Conservation (phyloP, 179 eudicot species). For the Gypsophila paniculata region DNA sequence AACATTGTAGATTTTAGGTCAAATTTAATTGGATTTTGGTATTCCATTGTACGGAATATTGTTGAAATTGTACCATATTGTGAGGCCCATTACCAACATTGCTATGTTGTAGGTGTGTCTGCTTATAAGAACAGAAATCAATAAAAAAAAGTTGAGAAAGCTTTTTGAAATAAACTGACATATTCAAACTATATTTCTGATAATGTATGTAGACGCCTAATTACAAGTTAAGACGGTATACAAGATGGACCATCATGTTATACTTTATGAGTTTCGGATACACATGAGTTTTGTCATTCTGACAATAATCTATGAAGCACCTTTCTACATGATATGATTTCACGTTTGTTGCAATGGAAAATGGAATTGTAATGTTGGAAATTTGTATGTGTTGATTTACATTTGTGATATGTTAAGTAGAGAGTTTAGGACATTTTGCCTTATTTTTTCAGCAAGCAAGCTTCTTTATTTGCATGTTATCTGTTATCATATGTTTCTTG, state of each 20-base stretch:
- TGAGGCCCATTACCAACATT: no score
- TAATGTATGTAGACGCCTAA: no score
- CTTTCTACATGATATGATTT: background rate
- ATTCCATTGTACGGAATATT: no score
- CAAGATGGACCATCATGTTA: background rate
- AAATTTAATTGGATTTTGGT: no score
- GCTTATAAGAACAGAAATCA: no score
- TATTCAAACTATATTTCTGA: no score
- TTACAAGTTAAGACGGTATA: no score
- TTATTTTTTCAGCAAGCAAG: slow-evolving; percentile 3
- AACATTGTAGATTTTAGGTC: no score
- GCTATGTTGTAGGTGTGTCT: no score
- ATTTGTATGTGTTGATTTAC: background rate
- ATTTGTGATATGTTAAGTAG: slow-evolving; percentile 3
- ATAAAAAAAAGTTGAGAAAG: no score
- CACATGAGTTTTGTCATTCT: background rate
- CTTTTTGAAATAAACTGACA: no score
- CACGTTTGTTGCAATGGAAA: background rate
- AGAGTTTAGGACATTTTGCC: background rate
- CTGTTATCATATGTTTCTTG: slow-evolving; percentile 11
- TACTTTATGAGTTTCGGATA: background rate
- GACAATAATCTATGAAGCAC: background rate
- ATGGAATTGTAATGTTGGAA: background rate
- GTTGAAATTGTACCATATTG: no score
- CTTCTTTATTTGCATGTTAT: slow-evolving; percentile 9